Conservation (phyloP, 2,329 filamentous ascomycete genomes). For the Camillea tinctor region DNA sequence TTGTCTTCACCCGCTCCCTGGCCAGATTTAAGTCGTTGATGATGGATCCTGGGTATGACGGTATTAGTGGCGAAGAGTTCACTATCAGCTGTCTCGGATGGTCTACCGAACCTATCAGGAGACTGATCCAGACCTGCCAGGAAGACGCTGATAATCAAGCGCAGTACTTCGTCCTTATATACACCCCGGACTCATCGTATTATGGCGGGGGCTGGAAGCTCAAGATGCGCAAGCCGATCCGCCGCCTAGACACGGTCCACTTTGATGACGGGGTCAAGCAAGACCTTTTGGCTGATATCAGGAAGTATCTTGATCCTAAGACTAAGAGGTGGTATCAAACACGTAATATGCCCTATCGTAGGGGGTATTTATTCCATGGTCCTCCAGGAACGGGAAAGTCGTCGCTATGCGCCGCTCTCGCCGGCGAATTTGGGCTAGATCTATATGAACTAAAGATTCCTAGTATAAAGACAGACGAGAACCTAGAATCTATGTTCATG, state of each 20-base stretch:
- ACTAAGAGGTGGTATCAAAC: conserved; percentile 58
- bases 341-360: conserved; percentile 63
- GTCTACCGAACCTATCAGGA: conserved; percentile 48
- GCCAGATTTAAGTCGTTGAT: conserved; percentile 37
- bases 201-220: conserved; percentile 50
- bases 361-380: conserved; percentile 37
- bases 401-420: conserved; percentile 48
- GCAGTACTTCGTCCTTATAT: conserved; percentile 51
- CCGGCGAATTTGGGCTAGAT: conserved; percentile 51
- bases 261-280: conserved; percentile 47
- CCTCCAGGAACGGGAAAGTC: conserved; percentile 37
- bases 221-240: conserved; percentile 47
- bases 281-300: conserved; percentile 47
- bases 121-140: conserved; percentile 45
- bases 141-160: conserved; percentile 47
- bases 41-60: conserved; percentile 44
- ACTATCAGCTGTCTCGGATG: conserved; percentile 50
- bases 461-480: conserved; percentile 43
- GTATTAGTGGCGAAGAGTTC: conserved; percentile 45
- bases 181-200: conserved; percentile 42
- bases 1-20: conserved; percentile 44
- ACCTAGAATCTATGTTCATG: conserved; percentile 48
- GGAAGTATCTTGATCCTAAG: conserved; percentile 50
- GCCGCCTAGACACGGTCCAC: conserved; percentile 50
- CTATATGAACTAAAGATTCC: conserved; percentile 52